Evolutionary conservation across 208 protist species (phyloP), one percentile per base, ranked within the genome.

Genomic region (Leishmania guyanensis): DNA sequence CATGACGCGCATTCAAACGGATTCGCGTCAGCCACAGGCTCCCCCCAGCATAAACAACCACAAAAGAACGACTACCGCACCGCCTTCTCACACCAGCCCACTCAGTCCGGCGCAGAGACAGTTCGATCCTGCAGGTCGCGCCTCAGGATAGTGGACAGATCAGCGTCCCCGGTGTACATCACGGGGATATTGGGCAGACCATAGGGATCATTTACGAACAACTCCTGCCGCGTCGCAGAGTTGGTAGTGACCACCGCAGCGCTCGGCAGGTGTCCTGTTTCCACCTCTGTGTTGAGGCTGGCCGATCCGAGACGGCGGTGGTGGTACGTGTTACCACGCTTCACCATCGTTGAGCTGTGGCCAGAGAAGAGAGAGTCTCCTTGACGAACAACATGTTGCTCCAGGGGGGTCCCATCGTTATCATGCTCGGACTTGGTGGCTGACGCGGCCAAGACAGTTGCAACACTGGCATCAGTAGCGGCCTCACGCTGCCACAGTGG

Each of bases 101-200:
- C 1, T 68, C 53, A 85, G 17, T 85, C 82, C 17, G 82, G 73
- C 5, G 77, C 77, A n/a, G 71, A 64, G 3, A 81, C 80, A 4
- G 62, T 82, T 12, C 84, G 84, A 58, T 82, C 80, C 60, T 84
- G 68, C 64, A 88, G 16, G 69, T 82, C 81, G 0, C 71, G 74
- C 64, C 80, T 84, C 75, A 88, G 62, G n/a, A 84, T 84, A 1
- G 81, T 81, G 3, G 85, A 83, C 36, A 88, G 50, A 33, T 85
- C 81, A 2, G 85, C 78, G 39, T 88, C 85, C 3, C 72, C 78
- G 0, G 62, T 64, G 78, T 83, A 88, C 50, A 79, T 73, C 33
- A 88, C 81, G 9, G 82, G 82, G 12, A 54, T 82, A 4, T 53
- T 66, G 1, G 82, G 82, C 2, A 58, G 36, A 0, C 82, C 82